Conservation (phyloP, 108 stramenopile species). For the Licmophora abbreviata region DNA sequence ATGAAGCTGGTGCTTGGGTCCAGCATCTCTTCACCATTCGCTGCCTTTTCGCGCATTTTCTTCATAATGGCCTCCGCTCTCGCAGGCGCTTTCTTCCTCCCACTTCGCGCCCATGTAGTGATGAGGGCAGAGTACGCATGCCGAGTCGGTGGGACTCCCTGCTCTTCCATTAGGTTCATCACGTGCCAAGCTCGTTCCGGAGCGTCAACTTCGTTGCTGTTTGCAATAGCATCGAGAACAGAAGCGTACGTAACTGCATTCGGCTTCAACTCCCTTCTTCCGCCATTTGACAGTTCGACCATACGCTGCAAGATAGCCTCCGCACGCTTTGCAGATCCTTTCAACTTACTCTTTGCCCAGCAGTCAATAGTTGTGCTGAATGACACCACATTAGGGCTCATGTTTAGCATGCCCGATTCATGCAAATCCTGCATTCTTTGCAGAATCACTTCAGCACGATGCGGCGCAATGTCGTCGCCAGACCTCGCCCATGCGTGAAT, state of each 20-base stretch:
- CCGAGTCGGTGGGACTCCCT: constrained; percentile 13
- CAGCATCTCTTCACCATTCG: no score
- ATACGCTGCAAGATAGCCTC: constrained; percentile 11
- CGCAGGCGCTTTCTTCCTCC: constrained; percentile 29
- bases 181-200: constrained; percentile 17
- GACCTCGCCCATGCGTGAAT: constrained; percentile 34
- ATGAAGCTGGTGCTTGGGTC: no score
- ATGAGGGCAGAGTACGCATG: constrained; percentile 18
- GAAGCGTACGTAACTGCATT: constrained; percentile 20
- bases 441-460: constrained; percentile 13
- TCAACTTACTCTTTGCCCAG: constrained; percentile 10
- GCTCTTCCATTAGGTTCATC: constrained; percentile 19
- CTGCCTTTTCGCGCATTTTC: constrained; percentile 1
- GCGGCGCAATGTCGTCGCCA: constrained; percentile 5
- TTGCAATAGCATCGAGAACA: constrained; percentile 14
- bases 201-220: constrained; percentile 17
- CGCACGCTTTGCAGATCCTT: constrained; percentile 13
- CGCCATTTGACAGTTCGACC: constrained; percentile 1
- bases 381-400: constrained; percentile 5
- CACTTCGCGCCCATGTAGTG: constrained; percentile 55
- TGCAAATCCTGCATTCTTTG: constrained; percentile 13
- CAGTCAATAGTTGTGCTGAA: constrained; percentile 8
- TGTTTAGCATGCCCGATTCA: no score
- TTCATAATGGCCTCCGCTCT: constrained; percentile 51
- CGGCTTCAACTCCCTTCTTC: constrained; percentile 15